A percentile compares a stretch with the other conserved stretches of the same genome.
Evolutionary conservation across 2,329 filamentous ascomycete genomes (phyloP).

Genomic region (Cryphonectria parasitica): DNA sequence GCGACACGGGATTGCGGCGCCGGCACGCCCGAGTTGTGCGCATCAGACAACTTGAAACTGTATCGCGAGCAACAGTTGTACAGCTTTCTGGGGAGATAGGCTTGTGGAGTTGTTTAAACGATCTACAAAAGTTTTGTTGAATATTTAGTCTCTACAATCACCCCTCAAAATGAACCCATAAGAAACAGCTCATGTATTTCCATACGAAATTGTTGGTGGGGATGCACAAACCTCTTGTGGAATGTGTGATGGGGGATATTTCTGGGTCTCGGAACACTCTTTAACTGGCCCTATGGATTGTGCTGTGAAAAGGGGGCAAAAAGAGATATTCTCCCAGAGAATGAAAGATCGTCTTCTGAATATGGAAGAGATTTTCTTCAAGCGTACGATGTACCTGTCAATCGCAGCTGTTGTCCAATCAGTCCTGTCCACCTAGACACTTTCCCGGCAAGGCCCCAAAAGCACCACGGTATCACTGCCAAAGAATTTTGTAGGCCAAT

Average conservation of each 20-base stretch:
- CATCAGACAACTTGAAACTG: background rate
- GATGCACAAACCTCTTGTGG: background rate
- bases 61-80: background rate
- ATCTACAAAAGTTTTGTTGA: background rate
- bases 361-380: constrained; percentile 5
- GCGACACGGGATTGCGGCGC: background rate
- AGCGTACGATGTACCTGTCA: constrained; percentile 3
- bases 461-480: background rate
- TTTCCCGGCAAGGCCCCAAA: background rate
- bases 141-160: background rate
- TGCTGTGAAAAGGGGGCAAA: background rate
- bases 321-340: background rate
- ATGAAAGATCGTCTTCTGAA: background rate
- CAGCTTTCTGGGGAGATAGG: background rate
- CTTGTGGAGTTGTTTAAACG: background rate
- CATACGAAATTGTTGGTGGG: background rate
- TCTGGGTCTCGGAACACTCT: background rate
- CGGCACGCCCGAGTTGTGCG: background rate
- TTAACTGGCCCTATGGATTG: background rate
- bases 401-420: constrained; percentile 3
- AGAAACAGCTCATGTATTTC: background rate
- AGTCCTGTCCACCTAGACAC: background rate
- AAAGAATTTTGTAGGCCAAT: background rate
- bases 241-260: background rate
- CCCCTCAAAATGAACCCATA: background rate